Percentiles rank a stretch among this genome's conserved stretches.
phyloP scores from a whole-genome alignment of 176 grass and related monocot genomes.

The Musa beccarii region DNA sequence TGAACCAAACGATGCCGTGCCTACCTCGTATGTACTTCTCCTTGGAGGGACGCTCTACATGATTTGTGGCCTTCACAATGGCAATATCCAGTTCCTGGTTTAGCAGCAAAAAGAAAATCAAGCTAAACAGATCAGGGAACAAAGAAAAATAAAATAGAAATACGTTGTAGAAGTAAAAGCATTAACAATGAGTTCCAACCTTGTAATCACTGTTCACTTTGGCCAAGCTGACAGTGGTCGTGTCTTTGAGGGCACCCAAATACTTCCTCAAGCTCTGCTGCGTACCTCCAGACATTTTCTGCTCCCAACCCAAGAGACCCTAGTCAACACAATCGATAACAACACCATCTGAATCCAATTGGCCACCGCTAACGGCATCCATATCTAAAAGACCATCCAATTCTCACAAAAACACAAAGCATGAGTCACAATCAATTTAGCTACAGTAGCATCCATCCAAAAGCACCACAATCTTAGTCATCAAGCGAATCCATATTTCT shows the following conservation, averaged over 20 bases:
- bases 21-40: constrained; percentile 86
- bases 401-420: neutral
- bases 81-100: constrained; percentile 80
- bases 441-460: neutral
- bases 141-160: constrained; percentile 15
- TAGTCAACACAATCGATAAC: neutral
- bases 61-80: constrained; percentile 93
- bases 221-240: constrained; percentile 76
- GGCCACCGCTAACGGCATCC: neutral
- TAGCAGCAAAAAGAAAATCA: neutral
- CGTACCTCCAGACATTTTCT: constrained; percentile 70
- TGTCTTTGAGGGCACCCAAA: constrained; percentile 84
- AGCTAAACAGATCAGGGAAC: constrained; percentile 4
- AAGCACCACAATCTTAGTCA: neutral
- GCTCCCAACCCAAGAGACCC: constrained; percentile 13
- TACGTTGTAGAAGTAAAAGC: neutral
- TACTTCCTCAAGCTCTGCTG: constrained; percentile 84
- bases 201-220: constrained; percentile 99
- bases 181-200: constrained; percentile 28
- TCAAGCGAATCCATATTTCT: neutral
- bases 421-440: neutral
- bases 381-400: neutral
- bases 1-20: neutral
- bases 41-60: constrained; percentile 59
- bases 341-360: neutral